Percentiles rank a stretch among this genome's conserved stretches.
Conservation (phyloP, 495 filamentous ascomycete species). For the Tuber borchii region DNA sequence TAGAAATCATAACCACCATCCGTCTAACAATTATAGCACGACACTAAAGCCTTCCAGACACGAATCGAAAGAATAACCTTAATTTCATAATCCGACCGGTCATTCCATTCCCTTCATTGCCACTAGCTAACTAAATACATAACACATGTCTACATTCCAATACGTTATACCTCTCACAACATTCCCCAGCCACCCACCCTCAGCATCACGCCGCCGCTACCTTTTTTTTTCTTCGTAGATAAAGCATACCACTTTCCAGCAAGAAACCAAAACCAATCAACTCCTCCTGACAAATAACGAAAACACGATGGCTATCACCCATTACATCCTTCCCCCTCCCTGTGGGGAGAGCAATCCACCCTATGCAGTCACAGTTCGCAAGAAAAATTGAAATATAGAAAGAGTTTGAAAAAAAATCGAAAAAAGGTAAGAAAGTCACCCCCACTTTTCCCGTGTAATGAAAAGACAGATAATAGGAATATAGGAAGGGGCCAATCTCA, state of each 20-base stretch:
- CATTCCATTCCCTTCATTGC: background rate
- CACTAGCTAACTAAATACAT: background rate
- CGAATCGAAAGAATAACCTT: background rate
- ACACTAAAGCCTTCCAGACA: background rate
- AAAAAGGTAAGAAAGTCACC: background rate
- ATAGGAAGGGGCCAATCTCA: constrained; percentile 21
- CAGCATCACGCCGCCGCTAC: background rate
- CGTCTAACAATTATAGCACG: background rate
- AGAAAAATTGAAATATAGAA: background rate
- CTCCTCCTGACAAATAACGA: constrained; percentile 8
- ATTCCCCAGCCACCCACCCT: background rate
- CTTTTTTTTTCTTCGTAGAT: constrained; percentile 24
- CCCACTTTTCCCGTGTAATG: constrained; percentile 13
- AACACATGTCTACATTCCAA: constrained; percentile 4
- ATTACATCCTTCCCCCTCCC: constrained; percentile 27
- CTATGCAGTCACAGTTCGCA: background rate
- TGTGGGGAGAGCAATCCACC: background rate
- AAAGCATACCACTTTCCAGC: constrained; percentile 20
- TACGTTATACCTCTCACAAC: background rate
- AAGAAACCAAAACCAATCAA: constrained; percentile 25
- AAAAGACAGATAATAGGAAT: constrained; percentile 21
- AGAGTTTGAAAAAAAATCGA: background rate
- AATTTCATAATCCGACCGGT: background rate
- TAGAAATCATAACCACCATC: background rate
- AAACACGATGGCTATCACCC: constrained; percentile 15